phyloP scores from a whole-genome alignment of 148 eudicot species.

The Vaccinium vitisidaea region DNA sequence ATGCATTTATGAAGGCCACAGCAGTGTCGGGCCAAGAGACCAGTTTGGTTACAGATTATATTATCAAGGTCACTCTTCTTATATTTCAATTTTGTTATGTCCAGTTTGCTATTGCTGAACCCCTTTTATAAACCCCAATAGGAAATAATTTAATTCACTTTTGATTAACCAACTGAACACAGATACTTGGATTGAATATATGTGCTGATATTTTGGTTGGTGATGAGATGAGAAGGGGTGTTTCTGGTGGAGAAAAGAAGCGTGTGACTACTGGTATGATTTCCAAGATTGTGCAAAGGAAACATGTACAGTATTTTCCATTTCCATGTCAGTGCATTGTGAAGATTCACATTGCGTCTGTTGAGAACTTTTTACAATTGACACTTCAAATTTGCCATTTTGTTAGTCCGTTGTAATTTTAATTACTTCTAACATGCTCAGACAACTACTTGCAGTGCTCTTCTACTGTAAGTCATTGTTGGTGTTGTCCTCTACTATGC shows the following conservation, averaged over 20 bases:
- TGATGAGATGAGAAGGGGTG: slow-evolving; percentile 48
- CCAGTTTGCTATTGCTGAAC: background rate
- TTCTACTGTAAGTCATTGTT: too few relatives aligned
- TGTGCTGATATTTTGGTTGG: slow-evolving; percentile 46
- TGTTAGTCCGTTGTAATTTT: background rate
- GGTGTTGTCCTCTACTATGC: too few relatives aligned
- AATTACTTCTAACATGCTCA: background rate
- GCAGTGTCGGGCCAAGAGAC: slow-evolving; percentile 40
- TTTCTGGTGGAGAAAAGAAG: slow-evolving; percentile 51
- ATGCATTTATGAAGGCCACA: slow-evolving; percentile 52
- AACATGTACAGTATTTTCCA: background rate
- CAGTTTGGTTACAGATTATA: slow-evolving; percentile 44
- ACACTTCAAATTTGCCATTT: background rate
- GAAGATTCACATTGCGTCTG: background rate
- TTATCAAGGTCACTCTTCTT: too few relatives aligned
- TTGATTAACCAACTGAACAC: background rate
- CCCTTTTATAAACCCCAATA: background rate
- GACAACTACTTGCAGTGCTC: too few relatives aligned
- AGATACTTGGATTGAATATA: slow-evolving; percentile 41
- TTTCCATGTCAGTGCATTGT: background rate
- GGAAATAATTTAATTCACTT: background rate
- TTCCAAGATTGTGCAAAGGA: background rate
- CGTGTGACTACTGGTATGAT: slow-evolving; percentile 40
- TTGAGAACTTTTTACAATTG: background rate
- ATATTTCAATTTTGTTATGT: too few relatives aligned